Conservation (phyloP, 306 rosid species). For the Dryas drummondii region DNA sequence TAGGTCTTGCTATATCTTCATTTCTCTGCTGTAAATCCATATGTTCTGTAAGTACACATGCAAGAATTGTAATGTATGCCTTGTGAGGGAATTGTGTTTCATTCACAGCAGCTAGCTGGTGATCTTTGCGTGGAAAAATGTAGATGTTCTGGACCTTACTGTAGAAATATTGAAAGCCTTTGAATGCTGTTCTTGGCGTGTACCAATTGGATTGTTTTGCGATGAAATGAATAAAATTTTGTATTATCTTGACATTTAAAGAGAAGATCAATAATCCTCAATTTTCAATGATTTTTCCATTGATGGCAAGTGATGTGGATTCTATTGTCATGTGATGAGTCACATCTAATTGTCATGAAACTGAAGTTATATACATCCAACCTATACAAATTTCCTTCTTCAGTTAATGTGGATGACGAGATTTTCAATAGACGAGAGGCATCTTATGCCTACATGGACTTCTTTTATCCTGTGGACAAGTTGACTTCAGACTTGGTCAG, state of each 20-base stretch:
- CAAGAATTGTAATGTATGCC: slow-evolving; percentile 16
- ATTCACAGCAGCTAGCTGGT: neutral
- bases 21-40: slow-evolving; percentile 18
- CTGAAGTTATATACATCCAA: no score
- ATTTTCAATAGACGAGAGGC: no score
- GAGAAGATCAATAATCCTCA: neutral
- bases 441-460: neutral
- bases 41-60: slow-evolving; percentile 10
- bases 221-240: neutral
- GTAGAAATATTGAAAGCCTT: neutral
- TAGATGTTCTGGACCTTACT: neutral
- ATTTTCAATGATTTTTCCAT: neutral
- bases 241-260: neutral
- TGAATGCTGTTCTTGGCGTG: neutral
- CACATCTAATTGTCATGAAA: no score
- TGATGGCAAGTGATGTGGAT: neutral
- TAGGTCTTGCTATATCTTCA: neutral
- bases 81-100: neutral
- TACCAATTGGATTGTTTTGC: neutral
- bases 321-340: no score
- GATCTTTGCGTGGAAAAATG: neutral
- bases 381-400: no score
- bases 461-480: neutral
- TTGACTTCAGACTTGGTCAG: neutral
- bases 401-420: no score